Evolutionary conservation across 2,329 filamentous ascomycete species (phyloP).

Genomic region (Pseudocercospora pini-densiflorae): DNA sequence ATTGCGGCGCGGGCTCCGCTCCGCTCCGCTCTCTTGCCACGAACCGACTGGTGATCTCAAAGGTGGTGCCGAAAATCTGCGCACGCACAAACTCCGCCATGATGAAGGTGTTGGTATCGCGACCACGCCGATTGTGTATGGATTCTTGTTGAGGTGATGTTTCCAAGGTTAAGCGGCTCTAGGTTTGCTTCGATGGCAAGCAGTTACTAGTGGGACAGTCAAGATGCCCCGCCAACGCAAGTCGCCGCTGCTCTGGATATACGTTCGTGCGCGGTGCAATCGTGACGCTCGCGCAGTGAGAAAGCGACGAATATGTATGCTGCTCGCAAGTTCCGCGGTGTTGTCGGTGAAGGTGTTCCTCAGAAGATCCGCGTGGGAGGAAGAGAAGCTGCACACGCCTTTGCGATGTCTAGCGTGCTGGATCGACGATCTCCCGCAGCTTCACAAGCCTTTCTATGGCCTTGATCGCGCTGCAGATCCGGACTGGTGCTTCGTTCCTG

Average conservation of each 20-base stretch:
- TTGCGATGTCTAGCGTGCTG: not conserved
- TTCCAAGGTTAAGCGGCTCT: conserved; percentile 4
- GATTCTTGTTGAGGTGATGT: not conserved
- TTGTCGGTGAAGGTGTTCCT: not conserved
- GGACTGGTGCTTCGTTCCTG: not conserved
- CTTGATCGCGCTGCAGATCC: not conserved
- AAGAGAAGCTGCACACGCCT: not conserved
- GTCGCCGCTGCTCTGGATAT: not conserved
- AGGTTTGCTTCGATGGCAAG: conserved; percentile 8
- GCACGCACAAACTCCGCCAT: conserved; percentile 99
- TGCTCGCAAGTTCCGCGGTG: not conserved
- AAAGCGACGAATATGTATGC: not conserved
- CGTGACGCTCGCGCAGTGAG: not conserved
- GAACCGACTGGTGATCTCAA: conserved; percentile 98
- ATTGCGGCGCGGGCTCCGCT: conserved; percentile 13
- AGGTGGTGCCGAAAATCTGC: conserved; percentile 99
- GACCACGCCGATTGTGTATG: not conserved
- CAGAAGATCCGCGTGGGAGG: not conserved
- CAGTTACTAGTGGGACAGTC: conserved; percentile 5
- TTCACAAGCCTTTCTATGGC: not conserved
- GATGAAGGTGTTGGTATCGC: conserved; percentile 21
- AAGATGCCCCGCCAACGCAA: not conserved
- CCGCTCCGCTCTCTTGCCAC: conserved; percentile 25
- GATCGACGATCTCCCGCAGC: not conserved
- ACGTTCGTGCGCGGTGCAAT: not conserved